Evolutionary conservation across 2,329 filamentous ascomycete species (phyloP), one percentile per base, ranked within the genome.

Genomic region (Colletotrichum horii): DNA sequence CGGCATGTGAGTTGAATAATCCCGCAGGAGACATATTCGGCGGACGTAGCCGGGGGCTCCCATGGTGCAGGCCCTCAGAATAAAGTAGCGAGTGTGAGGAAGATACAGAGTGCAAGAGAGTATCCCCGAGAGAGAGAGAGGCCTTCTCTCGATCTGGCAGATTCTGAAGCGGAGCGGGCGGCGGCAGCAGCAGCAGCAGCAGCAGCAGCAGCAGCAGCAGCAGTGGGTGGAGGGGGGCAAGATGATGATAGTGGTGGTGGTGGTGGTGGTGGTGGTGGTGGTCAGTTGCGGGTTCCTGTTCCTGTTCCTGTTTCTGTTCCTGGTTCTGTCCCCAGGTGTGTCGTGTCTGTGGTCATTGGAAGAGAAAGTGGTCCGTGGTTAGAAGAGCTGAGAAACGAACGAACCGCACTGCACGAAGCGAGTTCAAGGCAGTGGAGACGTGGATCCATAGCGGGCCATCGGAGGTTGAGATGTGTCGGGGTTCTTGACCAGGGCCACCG

Each of bases 1-100:
- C 70, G 70, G 76, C 67, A 74, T 56, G 70, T 38, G 36, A 19
- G 36, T 38, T 73, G 74, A 76, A 76, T 65, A 74, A 74, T 76
- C 70, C 74, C 74, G 76, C 76, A 77, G 67, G 58, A 30, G 62
- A 32, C 26, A 58, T 58, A 58, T 71, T 38, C 36, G 36, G 36
- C 36, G 15, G 36, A 38, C 36, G 15, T 15, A 38, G 16, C 36
- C 8, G 16, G 36, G 34, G 34, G 67, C 36, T 71, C 28, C 52
- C 67, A 48, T 65, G 67, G 66, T 66, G 67, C 60, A 71, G 60
- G 58, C 26, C 43, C 26, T 34, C 15, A 32, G 64, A 66, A 66
- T 34, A 34, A n/a, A 22, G 30, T 58, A 56, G 9, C 16, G 30
- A 12, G 66, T 67, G n/a, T 22, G 26, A 16, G 26, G 12, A 61